phyloP scores from a whole-genome alignment of 2,329 filamentous ascomycete genomes.

The Trichoderma harzianum region DNA sequence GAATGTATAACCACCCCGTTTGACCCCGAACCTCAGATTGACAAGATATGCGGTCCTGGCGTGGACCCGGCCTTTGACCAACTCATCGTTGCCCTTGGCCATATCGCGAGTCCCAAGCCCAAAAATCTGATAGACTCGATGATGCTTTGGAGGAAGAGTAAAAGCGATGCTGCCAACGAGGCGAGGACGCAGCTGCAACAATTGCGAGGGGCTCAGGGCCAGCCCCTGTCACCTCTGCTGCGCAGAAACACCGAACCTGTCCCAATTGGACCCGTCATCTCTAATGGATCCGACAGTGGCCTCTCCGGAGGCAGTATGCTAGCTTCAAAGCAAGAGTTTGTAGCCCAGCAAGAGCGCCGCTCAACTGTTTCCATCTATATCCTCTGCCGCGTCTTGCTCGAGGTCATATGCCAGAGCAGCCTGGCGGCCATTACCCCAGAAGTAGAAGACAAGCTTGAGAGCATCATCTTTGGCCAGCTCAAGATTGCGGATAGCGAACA shows the following conservation, averaged over 20 bases:
- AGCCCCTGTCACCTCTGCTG: slow-evolving; percentile 50
- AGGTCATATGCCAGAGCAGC: slow-evolving; percentile 88
- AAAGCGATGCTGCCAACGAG: slow-evolving; percentile 81
- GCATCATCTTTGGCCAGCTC: slow-evolving; percentile 94
- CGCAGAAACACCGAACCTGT: slow-evolving; percentile 73
- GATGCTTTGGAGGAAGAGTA: slow-evolving; percentile 96
- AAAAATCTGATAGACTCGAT: slow-evolving; percentile 95
- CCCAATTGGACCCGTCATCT: slow-evolving; percentile 38
- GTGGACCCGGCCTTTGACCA: slow-evolving; percentile 90
- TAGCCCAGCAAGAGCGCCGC: slow-evolving; percentile 77
- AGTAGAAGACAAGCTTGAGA: slow-evolving; percentile 91
- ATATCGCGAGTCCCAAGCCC: slow-evolving; percentile 90
- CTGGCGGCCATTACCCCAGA: slow-evolving; percentile 79
- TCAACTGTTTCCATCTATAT: slow-evolving; percentile 96
- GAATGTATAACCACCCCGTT: slow-evolving; percentile 78
- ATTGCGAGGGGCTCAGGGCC: slow-evolving; percentile 37
- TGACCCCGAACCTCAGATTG: slow-evolving; percentile 78
- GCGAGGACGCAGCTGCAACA: slow-evolving; percentile 59
- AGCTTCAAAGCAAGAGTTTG: slow-evolving; percentile 62
- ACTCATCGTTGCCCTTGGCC: slow-evolving; percentile 85
- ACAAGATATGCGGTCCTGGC: slow-evolving; percentile 85
- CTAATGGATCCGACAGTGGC: slow-evolving; percentile 28
- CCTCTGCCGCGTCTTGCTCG: slow-evolving; percentile 86
- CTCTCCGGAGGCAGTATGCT: slow-evolving; percentile 39
- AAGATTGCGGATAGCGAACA: slow-evolving; percentile 84